phyloP scores from a whole-genome alignment of 2,329 filamentous ascomycete species.

The Aspergillus niger region DNA sequence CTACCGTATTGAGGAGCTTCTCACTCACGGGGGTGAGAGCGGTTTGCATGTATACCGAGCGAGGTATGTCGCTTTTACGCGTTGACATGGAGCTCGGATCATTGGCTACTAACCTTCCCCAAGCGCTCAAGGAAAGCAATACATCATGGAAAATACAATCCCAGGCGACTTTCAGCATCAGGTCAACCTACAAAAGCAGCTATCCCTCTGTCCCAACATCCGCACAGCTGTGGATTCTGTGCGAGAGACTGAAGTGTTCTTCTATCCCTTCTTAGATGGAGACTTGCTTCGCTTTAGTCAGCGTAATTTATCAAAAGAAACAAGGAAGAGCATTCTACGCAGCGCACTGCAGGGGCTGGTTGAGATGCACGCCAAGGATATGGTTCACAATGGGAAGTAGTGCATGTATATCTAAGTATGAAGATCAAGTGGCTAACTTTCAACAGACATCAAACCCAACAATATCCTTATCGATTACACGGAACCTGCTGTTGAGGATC shows the following conservation, averaged over 20 bases:
- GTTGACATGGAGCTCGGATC: no score
- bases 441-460: slow-evolving; percentile 14
- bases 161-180: slow-evolving; percentile 36
- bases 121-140: neutral
- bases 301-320: slow-evolving; percentile 14
- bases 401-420: no score
- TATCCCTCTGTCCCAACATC: slow-evolving; percentile 30
- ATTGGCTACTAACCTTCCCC: no score
- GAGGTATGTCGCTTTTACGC: neutral
- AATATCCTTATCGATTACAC: slow-evolving; percentile 11
- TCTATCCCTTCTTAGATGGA: slow-evolving; percentile 23
- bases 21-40: slow-evolving; percentile 1
- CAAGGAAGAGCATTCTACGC: slow-evolving; percentile 20
- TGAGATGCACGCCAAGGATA: slow-evolving; percentile 35
- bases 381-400: slow-evolving; percentile 34
- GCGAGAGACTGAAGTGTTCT: slow-evolving; percentile 20
- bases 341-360: slow-evolving; percentile 30
- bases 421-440: no score
- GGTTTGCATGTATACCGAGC: slow-evolving; percentile 13
- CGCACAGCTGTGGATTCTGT: slow-evolving; percentile 30
- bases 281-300: slow-evolving; percentile 22
- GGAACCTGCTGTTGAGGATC: neutral
- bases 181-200: slow-evolving; percentile 24
- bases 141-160: slow-evolving; percentile 25
- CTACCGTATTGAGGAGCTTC: slow-evolving; percentile 8